A percentile compares a stretch with the other conserved stretches of the same genome.
Conservation (phyloP, 2,329 filamentous ascomycete genomes). For the Trichoderma sp. region DNA sequence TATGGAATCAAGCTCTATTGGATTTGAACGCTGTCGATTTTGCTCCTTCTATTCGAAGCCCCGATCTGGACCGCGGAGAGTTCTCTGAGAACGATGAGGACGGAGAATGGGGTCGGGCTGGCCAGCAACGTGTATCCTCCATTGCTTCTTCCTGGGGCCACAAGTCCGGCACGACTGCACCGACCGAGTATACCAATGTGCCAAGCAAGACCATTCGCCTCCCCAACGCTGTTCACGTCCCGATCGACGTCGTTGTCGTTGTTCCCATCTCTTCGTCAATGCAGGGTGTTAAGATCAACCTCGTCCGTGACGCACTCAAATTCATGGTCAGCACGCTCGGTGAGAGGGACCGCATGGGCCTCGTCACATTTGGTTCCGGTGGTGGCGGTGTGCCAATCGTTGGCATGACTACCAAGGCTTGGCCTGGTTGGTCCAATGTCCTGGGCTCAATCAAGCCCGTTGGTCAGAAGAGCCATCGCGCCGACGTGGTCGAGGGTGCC, state of each 20-base stretch:
- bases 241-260: slow-evolving; percentile 92
- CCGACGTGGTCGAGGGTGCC: slow-evolving; percentile 94
- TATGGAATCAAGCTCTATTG: slow-evolving; percentile 84
- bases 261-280: slow-evolving; percentile 97
- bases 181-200: slow-evolving; percentile 89
- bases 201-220: slow-evolving; percentile 44
- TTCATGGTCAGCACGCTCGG: slow-evolving; percentile 91
- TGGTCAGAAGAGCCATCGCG: slow-evolving; percentile 93
- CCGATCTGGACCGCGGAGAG: slow-evolving; percentile 77
- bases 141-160: slow-evolving; percentile 78
- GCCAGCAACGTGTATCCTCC: slow-evolving; percentile 74
- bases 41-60: slow-evolving; percentile 60
- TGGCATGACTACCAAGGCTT: slow-evolving; percentile 96
- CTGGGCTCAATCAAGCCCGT: slow-evolving; percentile 87
- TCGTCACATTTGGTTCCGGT: slow-evolving; percentile 95
- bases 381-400: slow-evolving; percentile 91
- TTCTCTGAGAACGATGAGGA: slow-evolving; percentile 86
- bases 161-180: slow-evolving; percentile 82
- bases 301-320: slow-evolving; percentile 85
- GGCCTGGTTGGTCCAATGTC: slow-evolving; percentile 87
- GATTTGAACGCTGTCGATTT: slow-evolving; percentile 75
- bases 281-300: slow-evolving; percentile 98
- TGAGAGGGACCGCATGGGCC: slow-evolving; percentile 91
- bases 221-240: slow-evolving; percentile 71
- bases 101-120: slow-evolving; percentile 67